phyloP scores from a whole-genome alignment of 2,329 filamentous ascomycete genomes.

The Ophiostoma himal-ulmi region DNA sequence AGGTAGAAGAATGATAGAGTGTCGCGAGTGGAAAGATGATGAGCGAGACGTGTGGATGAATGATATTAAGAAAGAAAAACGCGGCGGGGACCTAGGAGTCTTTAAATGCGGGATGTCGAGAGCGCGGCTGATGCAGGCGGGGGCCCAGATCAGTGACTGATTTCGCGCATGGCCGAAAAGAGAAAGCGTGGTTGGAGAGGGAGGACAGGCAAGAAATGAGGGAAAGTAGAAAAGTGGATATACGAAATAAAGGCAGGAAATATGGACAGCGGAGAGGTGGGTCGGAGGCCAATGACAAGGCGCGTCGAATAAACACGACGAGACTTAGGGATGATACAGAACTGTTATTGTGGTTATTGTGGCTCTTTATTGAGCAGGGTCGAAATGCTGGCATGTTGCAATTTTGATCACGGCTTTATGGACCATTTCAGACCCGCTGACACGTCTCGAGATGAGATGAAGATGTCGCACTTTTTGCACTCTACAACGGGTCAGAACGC shows the following conservation, averaged over 20 bases:
- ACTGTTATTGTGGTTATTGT: conserved; percentile 6
- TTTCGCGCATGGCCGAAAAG: conserved; percentile 20
- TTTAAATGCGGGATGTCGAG: conserved; percentile 28
- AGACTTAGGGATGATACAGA: background rate
- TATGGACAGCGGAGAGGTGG: background rate
- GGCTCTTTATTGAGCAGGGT: background rate
- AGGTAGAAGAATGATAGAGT: conserved; percentile 12
- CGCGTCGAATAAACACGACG: conserved; percentile 21
- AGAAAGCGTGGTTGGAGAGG: background rate
- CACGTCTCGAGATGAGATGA: background rate
- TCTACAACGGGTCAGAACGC: background rate
- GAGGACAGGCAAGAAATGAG: background rate
- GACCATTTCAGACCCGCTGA: background rate
- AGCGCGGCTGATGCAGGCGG: conserved; percentile 23
- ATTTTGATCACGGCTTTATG: background rate
- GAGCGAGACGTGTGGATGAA: background rate
- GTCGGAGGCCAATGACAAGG: conserved; percentile 24
- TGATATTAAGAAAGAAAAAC: conserved; percentile 14
- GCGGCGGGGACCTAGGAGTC: conserved; percentile 21
- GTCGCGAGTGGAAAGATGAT: background rate
- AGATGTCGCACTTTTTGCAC: background rate
- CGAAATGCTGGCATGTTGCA: background rate
- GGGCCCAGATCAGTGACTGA: conserved; percentile 27
- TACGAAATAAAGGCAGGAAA: conserved; percentile 1
- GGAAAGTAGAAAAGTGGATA: background rate